Percentiles rank a stretch among this genome's conserved stretches.
These are phyloP conservation scores for Cryptococcus hybrid DNA, from an alignment of 1,284 basidiomycete species.

Conservation along the genomic window DNA sequence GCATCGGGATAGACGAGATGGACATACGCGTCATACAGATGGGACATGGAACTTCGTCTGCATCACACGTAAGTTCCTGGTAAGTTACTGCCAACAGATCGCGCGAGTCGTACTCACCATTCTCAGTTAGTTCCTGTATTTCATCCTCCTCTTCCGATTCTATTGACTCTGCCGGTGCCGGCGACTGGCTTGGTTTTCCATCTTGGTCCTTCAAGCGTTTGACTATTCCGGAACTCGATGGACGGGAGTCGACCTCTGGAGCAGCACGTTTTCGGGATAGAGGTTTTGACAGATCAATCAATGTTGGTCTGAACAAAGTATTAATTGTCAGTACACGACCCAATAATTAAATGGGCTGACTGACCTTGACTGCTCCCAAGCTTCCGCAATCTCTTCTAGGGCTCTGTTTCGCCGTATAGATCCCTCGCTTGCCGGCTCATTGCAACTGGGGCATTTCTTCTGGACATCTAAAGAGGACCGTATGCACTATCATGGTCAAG, in stretches of 20 bases:
- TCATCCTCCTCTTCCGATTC: slow-evolving; percentile 24
- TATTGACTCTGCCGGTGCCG: neutral
- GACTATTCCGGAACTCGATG: slow-evolving; percentile 7
- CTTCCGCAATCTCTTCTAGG: slow-evolving; percentile 45
- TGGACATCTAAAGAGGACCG: slow-evolving; percentile 32
- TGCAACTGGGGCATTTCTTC: slow-evolving; percentile 42
- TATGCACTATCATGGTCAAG: slow-evolving; percentile 30
- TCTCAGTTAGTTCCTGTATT: slow-evolving; percentile 29
- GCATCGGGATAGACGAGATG: slow-evolving; percentile 37
- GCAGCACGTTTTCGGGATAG: slow-evolving; percentile 15
- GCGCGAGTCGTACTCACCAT: slow-evolving; percentile 22
- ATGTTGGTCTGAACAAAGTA: slow-evolving; percentile 7
- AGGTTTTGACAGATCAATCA: slow-evolving; percentile 22
- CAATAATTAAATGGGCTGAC: neutral
- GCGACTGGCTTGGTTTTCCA: neutral
- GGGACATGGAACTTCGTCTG: slow-evolving; percentile 44
- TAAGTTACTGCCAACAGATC: neutral
- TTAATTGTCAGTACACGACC: neutral
- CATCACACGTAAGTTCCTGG: neutral
- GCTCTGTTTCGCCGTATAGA: slow-evolving; percentile 41
- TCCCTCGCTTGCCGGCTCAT: slow-evolving; percentile 35
- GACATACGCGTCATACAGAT: slow-evolving; percentile 36
- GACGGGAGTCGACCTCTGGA: slow-evolving; percentile 15
- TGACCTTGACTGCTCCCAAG: slow-evolving; percentile 45
- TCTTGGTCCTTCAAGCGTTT: slow-evolving; percentile 1